These are phyloP conservation scores for Penicillium sp. DNA, from an alignment of 2,329 filamentous ascomycete species.

Conservation along the genomic window DNA sequence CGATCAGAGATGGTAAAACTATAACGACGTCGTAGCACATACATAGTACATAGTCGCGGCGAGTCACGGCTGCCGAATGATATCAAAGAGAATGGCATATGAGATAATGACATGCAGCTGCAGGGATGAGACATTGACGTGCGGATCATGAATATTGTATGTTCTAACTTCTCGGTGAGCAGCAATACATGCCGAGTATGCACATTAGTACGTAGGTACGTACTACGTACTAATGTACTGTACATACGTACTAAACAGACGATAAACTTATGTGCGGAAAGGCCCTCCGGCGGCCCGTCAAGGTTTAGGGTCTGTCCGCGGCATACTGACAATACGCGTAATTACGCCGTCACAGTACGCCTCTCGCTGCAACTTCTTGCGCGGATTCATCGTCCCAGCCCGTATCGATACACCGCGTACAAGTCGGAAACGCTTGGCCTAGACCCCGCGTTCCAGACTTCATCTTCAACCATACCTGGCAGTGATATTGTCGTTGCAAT, in stretches of 20 bases:
- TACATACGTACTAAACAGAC: no score
- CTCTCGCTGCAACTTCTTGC: background rate
- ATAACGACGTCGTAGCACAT: no score
- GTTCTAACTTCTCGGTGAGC: no score
- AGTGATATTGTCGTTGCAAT: background rate
- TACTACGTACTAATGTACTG: no score
- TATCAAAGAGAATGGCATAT: no score
- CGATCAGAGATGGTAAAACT: background rate
- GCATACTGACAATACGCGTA: background rate
- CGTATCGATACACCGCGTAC: background rate
- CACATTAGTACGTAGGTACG: no score
- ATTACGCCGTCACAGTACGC: background rate
- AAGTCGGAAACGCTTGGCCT: background rate
- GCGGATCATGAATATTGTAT: no score
- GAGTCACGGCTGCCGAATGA: no score
- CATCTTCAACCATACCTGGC: background rate
- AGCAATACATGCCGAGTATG: no score
- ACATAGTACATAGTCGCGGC: no score
- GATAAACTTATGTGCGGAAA: background rate
- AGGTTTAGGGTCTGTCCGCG: background rate
- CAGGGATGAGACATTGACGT: no score
- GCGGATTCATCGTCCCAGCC: background rate
- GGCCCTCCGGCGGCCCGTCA: constrained; percentile 8
- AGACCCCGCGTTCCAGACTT: background rate
- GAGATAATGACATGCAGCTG: no score